Base-by-base conservation (phyloP, 2,329 filamentous ascomycete species). In the Helicocarpus griseus region DNA sequence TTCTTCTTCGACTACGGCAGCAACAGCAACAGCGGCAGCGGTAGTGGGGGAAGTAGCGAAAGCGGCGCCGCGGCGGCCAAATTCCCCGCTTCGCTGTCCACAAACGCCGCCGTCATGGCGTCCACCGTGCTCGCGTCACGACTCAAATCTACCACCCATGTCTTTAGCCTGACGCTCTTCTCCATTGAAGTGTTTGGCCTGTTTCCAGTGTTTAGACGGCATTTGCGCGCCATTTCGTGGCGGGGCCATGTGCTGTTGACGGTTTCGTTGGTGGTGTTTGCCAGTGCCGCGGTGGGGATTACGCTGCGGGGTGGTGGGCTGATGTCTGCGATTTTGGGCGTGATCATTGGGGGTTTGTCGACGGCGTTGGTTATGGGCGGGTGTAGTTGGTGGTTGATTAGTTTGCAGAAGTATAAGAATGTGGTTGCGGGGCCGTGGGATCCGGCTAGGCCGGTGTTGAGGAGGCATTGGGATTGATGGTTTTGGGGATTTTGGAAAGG, bases 351-450 rank as follows among this genome's bases (percentile, higher is more conserved):
- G 4, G 80, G 82, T n/a, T 62, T 91, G 8, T 74, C 89, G 21
- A 85, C 86, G 0, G 81, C 83, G 4, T 67, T 95, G 50, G 83
- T 83, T 2, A 95, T 96, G 82, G 93, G 91, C 1, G 85, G 89
- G 11, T 96, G 90, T 67, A 95, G 89, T 65, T 97, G 90, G 91
- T 97, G 93, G 90, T 72, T 98, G 56, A 97, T 98, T 63, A 87
- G 89, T 7, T 69, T 98, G 68, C 93, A 98, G 71, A 91, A 95
- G 72, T 98, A 97, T 71, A 98, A 98, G 76, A 97, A 97, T 67
- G 93, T 97, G 71, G 96, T 98, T 59, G 88, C 90, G 63, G 93
- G 93, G 40, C 93, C 93, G 1, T 98, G 93, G 93, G 93, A 98
- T 72, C 90, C 91, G 19, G 93, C 93, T 5, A 79, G 90, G 64